A percentile compares a stretch with the other conserved stretches of the same genome.
phyloP scores from a whole-genome alignment of 345 rosid genomes.

The Ceriops decandra region DNA sequence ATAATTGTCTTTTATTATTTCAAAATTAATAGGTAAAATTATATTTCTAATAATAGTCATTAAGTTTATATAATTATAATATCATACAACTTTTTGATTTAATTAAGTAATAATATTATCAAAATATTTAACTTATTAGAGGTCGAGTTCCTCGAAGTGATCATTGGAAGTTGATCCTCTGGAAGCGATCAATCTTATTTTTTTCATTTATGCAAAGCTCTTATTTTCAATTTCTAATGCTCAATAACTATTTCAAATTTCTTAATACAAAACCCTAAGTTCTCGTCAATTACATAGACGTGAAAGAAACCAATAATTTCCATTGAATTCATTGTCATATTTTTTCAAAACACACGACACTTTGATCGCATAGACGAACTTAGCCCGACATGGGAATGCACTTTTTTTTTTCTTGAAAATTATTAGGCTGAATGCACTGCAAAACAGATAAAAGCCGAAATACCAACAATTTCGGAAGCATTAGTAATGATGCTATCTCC shows the following conservation, averaged over 20 bases:
- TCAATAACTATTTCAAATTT: too few species aligned
- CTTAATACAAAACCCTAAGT: too few species aligned
- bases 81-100: accelerated
- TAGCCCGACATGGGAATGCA: constrained; percentile 17
- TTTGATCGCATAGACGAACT: constrained; percentile 22
- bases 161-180: too few species aligned
- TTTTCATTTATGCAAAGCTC: too few species aligned
- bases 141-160: accelerated
- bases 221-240: too few species aligned
- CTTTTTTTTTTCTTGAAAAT: background rate
- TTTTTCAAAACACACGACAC: constrained; percentile 31
- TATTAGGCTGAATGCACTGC: constrained; percentile 14
- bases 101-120: too few species aligned
- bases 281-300: background rate
- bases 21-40: too few species aligned
- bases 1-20: too few species aligned
- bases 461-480: constrained; percentile 22
- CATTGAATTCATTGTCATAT: constrained; percentile 22
- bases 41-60: too few species aligned
- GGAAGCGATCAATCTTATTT: too few species aligned
- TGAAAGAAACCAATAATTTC: background rate
- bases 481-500: constrained; percentile 12
- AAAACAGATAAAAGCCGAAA: constrained; percentile 26
- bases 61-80: too few species aligned
- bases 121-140: too few species aligned